A percentile compares a stretch with the other conserved stretches of the same genome.
phyloP scores from a whole-genome alignment of 495 filamentous ascomycete species.

The Glarea lozoyensis region DNA sequence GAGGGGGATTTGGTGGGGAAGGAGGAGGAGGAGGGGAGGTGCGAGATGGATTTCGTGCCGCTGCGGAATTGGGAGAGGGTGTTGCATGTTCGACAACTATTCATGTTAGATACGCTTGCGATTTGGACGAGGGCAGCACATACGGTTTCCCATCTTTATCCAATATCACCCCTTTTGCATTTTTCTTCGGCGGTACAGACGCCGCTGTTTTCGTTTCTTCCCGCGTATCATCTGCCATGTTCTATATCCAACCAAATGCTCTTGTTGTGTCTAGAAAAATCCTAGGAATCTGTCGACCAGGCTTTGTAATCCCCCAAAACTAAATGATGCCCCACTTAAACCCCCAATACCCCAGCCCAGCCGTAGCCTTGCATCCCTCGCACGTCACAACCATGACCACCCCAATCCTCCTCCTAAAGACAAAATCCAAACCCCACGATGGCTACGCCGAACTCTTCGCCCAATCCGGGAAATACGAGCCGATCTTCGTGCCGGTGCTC shows the following conservation, averaged over 20 bases:
- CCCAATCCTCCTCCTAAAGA: conserved; percentile 79
- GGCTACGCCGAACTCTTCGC: conserved; percentile 71
- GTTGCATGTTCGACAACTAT: too few species aligned
- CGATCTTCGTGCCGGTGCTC: conserved; percentile 76
- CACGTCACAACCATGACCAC: too few species aligned
- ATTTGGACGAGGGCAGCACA: too few species aligned
- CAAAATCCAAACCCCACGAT: conserved; percentile 68
- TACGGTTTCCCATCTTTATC: conserved; percentile 96
- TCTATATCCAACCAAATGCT: neutral
- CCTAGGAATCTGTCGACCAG: neutral
- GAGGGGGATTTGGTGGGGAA: too few species aligned
- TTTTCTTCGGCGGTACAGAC: conserved; percentile 26
- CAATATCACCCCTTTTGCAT: conserved; percentile 74
- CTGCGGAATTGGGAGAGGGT: neutral
- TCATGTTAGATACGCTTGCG: too few species aligned
- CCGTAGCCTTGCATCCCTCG: too few species aligned
- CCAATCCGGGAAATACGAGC: conserved; percentile 27
- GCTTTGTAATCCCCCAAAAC: conserved; percentile 15
- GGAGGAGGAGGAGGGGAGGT: too few species aligned
- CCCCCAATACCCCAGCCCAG: too few species aligned
- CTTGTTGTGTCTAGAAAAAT: neutral
- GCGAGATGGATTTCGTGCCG: too few species aligned
- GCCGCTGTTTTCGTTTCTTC: conserved; percentile 8
- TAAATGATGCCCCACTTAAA: conserved; percentile 9
- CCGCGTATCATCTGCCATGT: conserved; percentile 21